Percentiles rank a stretch among this genome's conserved stretches.
These are phyloP conservation scores for Mollisia scopiformis DNA, from an alignment of 2,329 filamentous ascomycete species.

Conservation along the genomic window DNA sequence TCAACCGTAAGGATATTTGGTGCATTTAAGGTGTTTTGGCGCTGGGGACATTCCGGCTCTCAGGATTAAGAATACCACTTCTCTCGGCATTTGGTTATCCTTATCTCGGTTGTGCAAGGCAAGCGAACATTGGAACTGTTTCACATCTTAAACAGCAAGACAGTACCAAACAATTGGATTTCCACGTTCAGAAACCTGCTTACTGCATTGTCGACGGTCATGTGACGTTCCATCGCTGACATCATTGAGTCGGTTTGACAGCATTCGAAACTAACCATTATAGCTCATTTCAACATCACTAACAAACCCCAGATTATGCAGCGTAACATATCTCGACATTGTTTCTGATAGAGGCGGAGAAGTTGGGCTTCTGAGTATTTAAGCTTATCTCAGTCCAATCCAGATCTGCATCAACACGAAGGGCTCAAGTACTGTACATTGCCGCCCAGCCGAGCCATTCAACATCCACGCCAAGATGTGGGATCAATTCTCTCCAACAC, in stretches of 20 bases:
- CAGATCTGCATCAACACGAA: too few relatives aligned
- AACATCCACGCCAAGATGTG: slow-evolving; percentile 36
- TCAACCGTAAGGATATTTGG: too few relatives aligned
- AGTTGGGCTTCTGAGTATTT: too few relatives aligned
- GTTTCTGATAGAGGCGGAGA: too few relatives aligned
- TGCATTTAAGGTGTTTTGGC: neutral
- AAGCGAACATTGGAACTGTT: too few relatives aligned
- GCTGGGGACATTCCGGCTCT: neutral
- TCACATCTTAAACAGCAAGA: too few relatives aligned
- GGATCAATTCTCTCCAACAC: slow-evolving; percentile 57
- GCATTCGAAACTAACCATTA: neutral
- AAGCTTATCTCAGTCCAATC: too few relatives aligned
- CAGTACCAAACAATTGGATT: neutral
- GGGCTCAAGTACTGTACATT: neutral
- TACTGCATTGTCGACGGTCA: neutral
- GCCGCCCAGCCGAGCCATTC: neutral
- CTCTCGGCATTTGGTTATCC: neutral
- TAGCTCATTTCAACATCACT: neutral
- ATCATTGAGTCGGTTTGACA: neutral
- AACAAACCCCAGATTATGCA: too few relatives aligned
- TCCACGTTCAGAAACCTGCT: neutral
- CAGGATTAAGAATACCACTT: neutral
- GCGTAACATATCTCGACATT: too few relatives aligned
- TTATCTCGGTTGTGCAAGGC: neutral
- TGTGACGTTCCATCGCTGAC: neutral